Base-by-base conservation (phyloP, 139 green algal species). In the Pleodorina starrii region DNA sequence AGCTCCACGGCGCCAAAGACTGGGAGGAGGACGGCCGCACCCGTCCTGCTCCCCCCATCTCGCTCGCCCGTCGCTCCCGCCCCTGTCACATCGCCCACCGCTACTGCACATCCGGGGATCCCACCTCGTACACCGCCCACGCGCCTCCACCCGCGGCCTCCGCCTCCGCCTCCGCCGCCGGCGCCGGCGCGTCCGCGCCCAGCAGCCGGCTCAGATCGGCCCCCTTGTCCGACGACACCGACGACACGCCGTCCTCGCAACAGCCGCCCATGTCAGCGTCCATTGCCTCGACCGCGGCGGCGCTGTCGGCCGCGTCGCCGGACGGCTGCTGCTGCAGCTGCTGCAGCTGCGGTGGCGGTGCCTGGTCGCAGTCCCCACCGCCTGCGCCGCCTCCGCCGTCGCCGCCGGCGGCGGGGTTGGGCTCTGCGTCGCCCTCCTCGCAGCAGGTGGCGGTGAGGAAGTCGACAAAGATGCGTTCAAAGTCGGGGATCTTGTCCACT, bases 401-500 rank as follows among this genome's bases (percentile, higher is more conserved):
- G 12, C 12, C 72, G 9, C 21, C 42, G 40, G 40, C 42, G 40
- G 25, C 40, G 23, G 7, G 21, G 72, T 51, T 40, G 43, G 9
- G 23, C 40, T 38, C 42, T 23, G n/a, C 72, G 21, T 54, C 72
- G 40, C 16, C 21, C 38, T 82, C 74, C 2, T 44, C 84, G 25
- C 59, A 63, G 63, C 88, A 92, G 17, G 84, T 40, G 17, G 78
- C 46, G 23, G 48, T 44, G 29, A 96, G 76, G 43, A 96, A 95
- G 21, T 92, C 86, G 21, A 94, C 82, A 60, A 96, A 94, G 27
- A 92, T 48, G 27, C 74, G 29, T 77, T 96, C 93, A 87, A 95
- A 96, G 66, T 92, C 73, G 1, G 87, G 82, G 11, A 96, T 90
- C 83, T 95, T 95, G 69, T 95, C 93, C 11, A 96, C 91, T 14